Evolutionary conservation across 208 protist species (phyloP).

Genomic region (Acanthamoeba castellanii): DNA sequence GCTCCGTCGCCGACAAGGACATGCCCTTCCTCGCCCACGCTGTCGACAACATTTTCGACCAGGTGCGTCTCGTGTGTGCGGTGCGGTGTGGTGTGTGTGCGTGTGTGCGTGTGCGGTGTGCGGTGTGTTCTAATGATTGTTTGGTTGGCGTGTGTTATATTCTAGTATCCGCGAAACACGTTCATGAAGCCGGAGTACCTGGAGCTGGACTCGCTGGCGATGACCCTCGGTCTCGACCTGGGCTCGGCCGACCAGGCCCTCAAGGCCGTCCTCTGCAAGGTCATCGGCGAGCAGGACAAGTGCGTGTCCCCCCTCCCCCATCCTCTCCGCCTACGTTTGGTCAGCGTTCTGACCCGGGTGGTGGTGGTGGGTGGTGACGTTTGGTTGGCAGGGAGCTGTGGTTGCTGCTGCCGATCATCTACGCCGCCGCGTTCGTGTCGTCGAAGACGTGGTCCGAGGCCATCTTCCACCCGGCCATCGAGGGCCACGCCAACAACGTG

Average conservation of each 20-base stretch:
- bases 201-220: conserved; percentile 32
- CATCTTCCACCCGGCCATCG: conserved; percentile 30
- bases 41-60: not conserved
- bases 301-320: not conserved
- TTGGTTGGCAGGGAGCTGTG: conserved; percentile 6
- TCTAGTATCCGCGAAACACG: conserved; percentile 58
- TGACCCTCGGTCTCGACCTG: not conserved
- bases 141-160: too few species aligned
- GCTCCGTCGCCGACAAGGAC: not conserved
- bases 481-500: conserved; percentile 29
- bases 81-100: too few species aligned
- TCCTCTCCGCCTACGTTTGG: not conserved
- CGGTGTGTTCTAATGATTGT: too few species aligned
- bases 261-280: conserved; percentile 58
- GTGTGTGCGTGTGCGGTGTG: too few species aligned
- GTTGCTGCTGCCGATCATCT: conserved; percentile 38
- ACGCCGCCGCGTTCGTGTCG: conserved; percentile 48
- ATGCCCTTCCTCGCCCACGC: not conserved
- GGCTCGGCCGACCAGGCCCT: conserved; percentile 58
- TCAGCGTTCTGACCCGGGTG: not conserved
- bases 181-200: conserved; percentile 69
- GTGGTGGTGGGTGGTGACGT: not conserved
- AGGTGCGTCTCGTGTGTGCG: not conserved
- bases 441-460: conserved; percentile 56
- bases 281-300: conserved; percentile 43